These are phyloP conservation scores for Epichloe bromicola DNA, from an alignment of 2,329 filamentous ascomycete genomes.

Conservation along the genomic window DNA sequence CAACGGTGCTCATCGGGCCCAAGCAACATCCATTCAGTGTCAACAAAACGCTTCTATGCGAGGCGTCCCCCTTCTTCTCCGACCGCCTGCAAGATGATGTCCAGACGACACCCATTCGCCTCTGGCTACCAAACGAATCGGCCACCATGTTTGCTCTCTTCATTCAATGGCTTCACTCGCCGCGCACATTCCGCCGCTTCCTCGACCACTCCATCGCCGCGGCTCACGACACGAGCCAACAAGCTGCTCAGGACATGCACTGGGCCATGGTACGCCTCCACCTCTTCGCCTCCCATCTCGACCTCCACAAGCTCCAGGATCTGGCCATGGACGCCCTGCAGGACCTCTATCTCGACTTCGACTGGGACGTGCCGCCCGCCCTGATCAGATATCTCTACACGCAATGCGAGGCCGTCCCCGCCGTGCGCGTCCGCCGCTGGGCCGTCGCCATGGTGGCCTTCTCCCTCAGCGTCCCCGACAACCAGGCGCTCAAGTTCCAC, in stretches of 20 bases:
- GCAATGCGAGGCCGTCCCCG: constrained; percentile 35
- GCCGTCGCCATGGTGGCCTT: constrained; percentile 49
- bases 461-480: constrained; percentile 27
- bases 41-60: constrained; percentile 32
- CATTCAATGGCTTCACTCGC: constrained; percentile 37
- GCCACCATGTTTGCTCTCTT: constrained; percentile 41
- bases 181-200: constrained; percentile 26
- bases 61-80: constrained; percentile 34
- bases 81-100: constrained; percentile 27
- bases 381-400: constrained; percentile 40
- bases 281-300: constrained; percentile 41
- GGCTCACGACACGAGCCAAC: constrained; percentile 16
- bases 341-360: constrained; percentile 43
- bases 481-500: constrained; percentile 15
- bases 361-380: constrained; percentile 43
- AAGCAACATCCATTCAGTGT: constrained; percentile 28
- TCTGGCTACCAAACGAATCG: constrained; percentile 33
- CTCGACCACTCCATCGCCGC: constrained; percentile 27
- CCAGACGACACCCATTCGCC: constrained; percentile 17
- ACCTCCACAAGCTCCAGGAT: constrained; percentile 39
- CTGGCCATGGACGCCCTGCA: constrained; percentile 44
- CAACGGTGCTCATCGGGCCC: constrained; percentile 29
- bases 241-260: constrained; percentile 30
- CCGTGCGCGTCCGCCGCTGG: constrained; percentile 43
- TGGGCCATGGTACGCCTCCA: constrained; percentile 45